These are phyloP conservation scores for Populus hybrid DNA, from an alignment of 441 rosid genomes.

Conservation along the genomic window DNA sequence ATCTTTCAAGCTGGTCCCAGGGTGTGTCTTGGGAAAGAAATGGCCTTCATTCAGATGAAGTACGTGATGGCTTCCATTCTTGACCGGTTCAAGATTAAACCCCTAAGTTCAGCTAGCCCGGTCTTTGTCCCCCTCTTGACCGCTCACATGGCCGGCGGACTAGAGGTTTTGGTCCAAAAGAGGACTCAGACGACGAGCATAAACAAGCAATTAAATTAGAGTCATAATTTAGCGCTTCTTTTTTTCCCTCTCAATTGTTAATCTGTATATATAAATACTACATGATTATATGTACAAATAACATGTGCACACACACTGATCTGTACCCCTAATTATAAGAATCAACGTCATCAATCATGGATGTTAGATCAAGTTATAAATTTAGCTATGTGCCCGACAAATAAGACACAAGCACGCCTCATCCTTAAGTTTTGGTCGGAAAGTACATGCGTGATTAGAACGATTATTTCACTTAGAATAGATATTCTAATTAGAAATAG, in stretches of 20 bases:
- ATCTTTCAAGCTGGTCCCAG: slow-evolving; percentile 46
- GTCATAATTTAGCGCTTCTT: background rate
- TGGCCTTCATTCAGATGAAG: slow-evolving; percentile 42
- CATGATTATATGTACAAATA: slow-evolving; percentile 1
- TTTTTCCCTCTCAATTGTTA: background rate
- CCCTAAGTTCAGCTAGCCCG: slow-evolving; percentile 33
- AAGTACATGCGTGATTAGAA: slow-evolving; percentile 20
- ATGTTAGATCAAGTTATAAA: background rate
- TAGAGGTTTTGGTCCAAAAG: slow-evolving; percentile 49
- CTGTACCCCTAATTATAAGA: background rate
- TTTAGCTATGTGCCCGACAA: background rate
- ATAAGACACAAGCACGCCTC: background rate
- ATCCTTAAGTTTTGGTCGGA: slow-evolving; percentile 9
- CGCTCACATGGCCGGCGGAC: slow-evolving; percentile 88
- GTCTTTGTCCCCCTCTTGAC: slow-evolving; percentile 70
- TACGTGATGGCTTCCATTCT: slow-evolving; percentile 49
- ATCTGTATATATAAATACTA: slow-evolving; percentile 1
- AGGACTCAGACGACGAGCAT: slow-evolving; percentile 34
- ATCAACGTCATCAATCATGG: background rate
- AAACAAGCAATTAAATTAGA: background rate
- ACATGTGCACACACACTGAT: background rate
- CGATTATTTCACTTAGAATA: background rate
- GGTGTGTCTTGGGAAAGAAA: slow-evolving; percentile 43
- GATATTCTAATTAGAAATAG: background rate
- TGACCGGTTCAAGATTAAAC: slow-evolving; percentile 42